Conservation (phyloP, 352 stramenopile species). For the Phytophthora idaei region DNA sequence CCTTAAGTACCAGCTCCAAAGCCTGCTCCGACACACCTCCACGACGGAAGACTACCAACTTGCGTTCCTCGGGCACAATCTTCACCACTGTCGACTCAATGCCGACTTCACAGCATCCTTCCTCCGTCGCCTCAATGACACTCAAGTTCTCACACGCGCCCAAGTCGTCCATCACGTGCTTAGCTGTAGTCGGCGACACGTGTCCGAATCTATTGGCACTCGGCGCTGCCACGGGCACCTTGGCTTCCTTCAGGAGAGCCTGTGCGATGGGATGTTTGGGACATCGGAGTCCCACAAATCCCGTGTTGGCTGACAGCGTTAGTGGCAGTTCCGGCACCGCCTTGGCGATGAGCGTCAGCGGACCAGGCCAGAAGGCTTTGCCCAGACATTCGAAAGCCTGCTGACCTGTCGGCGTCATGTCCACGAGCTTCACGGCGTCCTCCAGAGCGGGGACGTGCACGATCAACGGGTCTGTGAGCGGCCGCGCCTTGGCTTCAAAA, state of each 20-base stretch:
- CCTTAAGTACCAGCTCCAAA: slow-evolving; percentile 61
- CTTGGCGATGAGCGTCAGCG: slow-evolving; percentile 96
- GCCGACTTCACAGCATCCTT: slow-evolving; percentile 83
- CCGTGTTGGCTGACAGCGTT: slow-evolving; percentile 93
- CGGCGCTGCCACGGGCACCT: slow-evolving; percentile 96
- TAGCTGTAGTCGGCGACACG: slow-evolving; percentile 95
- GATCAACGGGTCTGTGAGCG: slow-evolving; percentile 98
- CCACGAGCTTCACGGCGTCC: slow-evolving; percentile 90
- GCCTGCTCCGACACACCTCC: slow-evolving; percentile 83
- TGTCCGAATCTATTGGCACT: slow-evolving; percentile 99
- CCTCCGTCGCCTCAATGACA: slow-evolving; percentile 65
- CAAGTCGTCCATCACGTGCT: slow-evolving; percentile 98
- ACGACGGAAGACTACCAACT: slow-evolving; percentile 89
- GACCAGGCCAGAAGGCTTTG: slow-evolving; percentile 96
- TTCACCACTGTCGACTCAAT: slow-evolving; percentile 96
- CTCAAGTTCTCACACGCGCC: slow-evolving; percentile 90
- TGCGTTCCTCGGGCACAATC: slow-evolving; percentile 78
- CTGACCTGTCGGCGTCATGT: slow-evolving; percentile 68
- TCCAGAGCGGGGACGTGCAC: slow-evolving; percentile 94
- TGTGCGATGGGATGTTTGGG: slow-evolving; percentile 94
- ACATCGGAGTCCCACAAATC: slow-evolving; percentile 97
- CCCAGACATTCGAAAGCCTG: slow-evolving; percentile 87
- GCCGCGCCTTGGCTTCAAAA: slow-evolving; percentile 95
- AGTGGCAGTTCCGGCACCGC: slow-evolving; percentile 86
- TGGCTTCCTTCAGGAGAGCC: slow-evolving; percentile 85